Percentiles rank a stretch among this genome's conserved stretches.
Evolutionary conservation across 768 basidiomycete genomes (phyloP).

Genomic region (Lactarius sanguifluus): DNA sequence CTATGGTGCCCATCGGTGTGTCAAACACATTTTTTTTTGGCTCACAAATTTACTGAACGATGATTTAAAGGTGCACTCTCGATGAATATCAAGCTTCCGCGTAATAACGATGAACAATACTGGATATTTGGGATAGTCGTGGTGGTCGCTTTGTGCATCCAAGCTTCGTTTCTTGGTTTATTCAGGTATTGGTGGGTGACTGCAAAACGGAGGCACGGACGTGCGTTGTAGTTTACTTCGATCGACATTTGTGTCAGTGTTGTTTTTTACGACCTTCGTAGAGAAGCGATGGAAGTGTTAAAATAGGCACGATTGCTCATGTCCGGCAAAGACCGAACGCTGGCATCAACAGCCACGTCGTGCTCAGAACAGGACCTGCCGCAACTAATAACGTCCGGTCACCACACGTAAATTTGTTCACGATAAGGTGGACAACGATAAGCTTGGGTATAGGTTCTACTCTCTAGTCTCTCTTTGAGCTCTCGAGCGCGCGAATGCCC

Average conservation of each 20-base stretch:
- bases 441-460: background rate
- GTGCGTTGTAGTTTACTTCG: background rate
- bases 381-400: background rate
- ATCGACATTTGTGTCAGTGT: background rate
- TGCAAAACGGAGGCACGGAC: slow-evolving; percentile 43
- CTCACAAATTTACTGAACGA: background rate
- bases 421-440: background rate
- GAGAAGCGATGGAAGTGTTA: background rate
- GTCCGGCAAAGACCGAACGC: background rate
- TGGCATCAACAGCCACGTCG: background rate
- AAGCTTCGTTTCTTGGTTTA: slow-evolving; percentile 44
- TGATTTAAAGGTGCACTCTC: slow-evolving; percentile 57
- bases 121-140: slow-evolving; percentile 59
- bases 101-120: slow-evolving; percentile 47
- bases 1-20: slow-evolving; percentile 61
- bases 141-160: slow-evolving; percentile 44
- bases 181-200: slow-evolving; percentile 66
- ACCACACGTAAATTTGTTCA: background rate
- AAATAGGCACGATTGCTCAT: background rate
- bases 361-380: background rate
- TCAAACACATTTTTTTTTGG: background rate
- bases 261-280: background rate
- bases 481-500: slow-evolving; percentile 16
- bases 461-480: slow-evolving; percentile 2
- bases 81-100: slow-evolving; percentile 63